Evolutionary conservation across 352 stramenopile genomes (phyloP), one percentile per base, ranked within the genome.

Genomic region (Aphanomyces euteiches): DNA sequence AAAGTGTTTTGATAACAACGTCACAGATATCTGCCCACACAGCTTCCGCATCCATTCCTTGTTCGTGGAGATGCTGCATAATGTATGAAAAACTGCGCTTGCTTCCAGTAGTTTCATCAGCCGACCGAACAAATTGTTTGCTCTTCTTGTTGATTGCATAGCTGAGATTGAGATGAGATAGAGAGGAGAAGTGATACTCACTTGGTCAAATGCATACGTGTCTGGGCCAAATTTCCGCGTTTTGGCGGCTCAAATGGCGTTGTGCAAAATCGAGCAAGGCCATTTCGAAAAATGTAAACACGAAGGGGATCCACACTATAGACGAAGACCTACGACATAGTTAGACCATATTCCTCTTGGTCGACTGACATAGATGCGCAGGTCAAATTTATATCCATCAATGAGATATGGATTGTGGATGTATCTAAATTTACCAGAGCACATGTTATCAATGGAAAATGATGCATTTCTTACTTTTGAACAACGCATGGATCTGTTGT

Each of bases 311-410:
- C 56, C 54, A 85, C 77, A 28, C 76, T 80, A 56, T 71, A 74
- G n/a, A 85, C 77, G 13, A 84, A 72, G 34, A 84, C 54, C 54
- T 61, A 43, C 50, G 50, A 12, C 8, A 58, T 7, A 7, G 21
- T 58, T 17, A 36, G 50, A 12, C 8, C 2, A 19, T 28, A 21
- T 10, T 28, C 8, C 1, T 81, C 10, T 81, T 92, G 28, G 94
- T 74, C 10, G 95, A 74, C 34, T 58, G 4, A 92, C 84, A 76
- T 98, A 98, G 36, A 97, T 85, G 37, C 93, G 75, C 34, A 98
- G 74, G 71, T 98, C 93, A 70, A 98, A 98, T 77, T 98, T 98
- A 74, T 90, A 93, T 54, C 88, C 90, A 56, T 96, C 89, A 61
- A 98, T 90, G 6, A 98, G 78, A 39, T 97, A 79, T 43, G 93